Base-by-base conservation (phyloP, 1,284 basidiomycete genomes). In the Marasmius sp. region DNA sequence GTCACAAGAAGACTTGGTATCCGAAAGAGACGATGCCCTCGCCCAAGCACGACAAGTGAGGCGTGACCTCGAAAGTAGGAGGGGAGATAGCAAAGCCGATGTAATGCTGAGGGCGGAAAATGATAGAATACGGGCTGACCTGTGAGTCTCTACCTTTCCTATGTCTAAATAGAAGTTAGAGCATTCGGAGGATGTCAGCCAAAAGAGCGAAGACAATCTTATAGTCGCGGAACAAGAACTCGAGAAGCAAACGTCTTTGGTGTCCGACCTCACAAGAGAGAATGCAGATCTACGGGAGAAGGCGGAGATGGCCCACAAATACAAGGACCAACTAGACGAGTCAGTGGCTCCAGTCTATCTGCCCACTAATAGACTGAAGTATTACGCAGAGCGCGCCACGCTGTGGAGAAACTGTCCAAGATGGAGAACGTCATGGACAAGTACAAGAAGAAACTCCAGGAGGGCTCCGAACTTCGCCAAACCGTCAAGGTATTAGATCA, bases 401-500 rank as follows among this genome's bases (percentile, higher is more conserved):
- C 93, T 4, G 92, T 93, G 3, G 97, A 98, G 68, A 92, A 89
- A 65, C 79, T 95, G 38, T 91, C 94, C 70, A 98, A 97, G 80
- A 92, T 90, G 6, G 97, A 98, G 74, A 97, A 97, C 69, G 95
- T 97, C 38, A 94, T 98, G 84, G 95, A 98, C 75, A 99, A 98
- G 75, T 97, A 98, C 79, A 97, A 97, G 81, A 97, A 95, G 83
- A 98, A 98, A 77, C 83, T 98, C 4, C 97, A 98, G 69, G 97
- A 98, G 72, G 88, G 91, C 4, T 93, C 93, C 3, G 93, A 96
- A 68, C 81, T 97, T 45, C 87, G 94, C 27, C 86, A 94, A 64
- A 88, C 91, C 67, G 84, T 97, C 70, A 94, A 94, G 79, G 93
- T 92, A 66, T 43, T 78, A 67, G 37, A 18, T 27, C 47, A 18